A percentile compares a stretch with the other conserved stretches of the same genome.
Conservation (phyloP, 2,329 filamentous ascomycete species). For the Sporothrix euskadiensis region DNA sequence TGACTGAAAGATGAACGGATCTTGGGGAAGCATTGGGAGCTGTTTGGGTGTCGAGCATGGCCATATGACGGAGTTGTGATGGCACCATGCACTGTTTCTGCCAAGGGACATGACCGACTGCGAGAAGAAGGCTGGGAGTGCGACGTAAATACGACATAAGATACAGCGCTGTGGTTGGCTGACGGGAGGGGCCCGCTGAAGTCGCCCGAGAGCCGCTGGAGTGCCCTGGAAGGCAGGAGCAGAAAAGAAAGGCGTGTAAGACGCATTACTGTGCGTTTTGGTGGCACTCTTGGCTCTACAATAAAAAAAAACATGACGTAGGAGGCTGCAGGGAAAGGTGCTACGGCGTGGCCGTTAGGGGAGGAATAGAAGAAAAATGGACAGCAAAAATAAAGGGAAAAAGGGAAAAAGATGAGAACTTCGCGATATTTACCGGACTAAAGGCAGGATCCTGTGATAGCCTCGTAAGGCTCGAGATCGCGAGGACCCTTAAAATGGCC, state of each 20-base stretch:
- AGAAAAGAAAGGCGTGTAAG: background rate
- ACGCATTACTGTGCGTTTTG: background rate
- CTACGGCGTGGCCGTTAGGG: background rate
- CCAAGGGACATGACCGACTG: slow-evolving; percentile 4
- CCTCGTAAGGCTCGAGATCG: background rate
- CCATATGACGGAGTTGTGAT: slow-evolving; percentile 9
- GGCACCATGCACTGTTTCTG: background rate
- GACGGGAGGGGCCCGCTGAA: background rate
- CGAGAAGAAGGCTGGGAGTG: background rate
- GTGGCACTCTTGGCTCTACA: background rate
- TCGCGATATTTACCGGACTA: background rate
- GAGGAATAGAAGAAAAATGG: background rate
- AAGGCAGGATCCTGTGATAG: background rate
- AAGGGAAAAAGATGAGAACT: background rate
- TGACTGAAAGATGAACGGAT: background rate
- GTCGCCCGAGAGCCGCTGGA: background rate
- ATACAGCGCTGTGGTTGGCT: background rate
- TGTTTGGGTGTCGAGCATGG: background rate
- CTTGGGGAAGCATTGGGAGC: background rate
- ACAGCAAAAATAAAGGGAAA: background rate
- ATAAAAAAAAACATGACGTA: background rate
- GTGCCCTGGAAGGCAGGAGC: background rate
- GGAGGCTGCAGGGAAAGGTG: background rate
- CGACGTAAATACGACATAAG: too few relatives aligned
- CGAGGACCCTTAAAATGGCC: background rate